Base-by-base conservation (phyloP, 805 yeast genomes). In the Kodamaea jinghongensis region DNA sequence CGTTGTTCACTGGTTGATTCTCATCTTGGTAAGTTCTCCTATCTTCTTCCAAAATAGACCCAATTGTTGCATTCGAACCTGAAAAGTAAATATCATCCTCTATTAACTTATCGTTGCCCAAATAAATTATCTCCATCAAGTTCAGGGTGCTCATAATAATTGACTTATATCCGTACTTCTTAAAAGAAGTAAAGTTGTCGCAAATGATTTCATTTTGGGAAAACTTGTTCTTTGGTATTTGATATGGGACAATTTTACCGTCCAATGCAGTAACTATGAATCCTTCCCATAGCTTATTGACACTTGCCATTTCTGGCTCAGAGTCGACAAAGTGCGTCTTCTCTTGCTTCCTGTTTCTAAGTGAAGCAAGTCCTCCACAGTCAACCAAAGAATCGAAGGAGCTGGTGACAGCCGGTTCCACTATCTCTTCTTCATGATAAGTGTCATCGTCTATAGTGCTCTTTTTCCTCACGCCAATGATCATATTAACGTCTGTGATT, bases 81-180 rank as follows among this genome's bases (percentile, higher is more conserved):
- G 64, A 61, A 43, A 69, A 73, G 43, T 75, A 71, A 26, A 75
- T 71, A 30, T 77, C 80, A 37, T 75, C 75, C 47, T 80, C 83
- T 17, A 83, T 75, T 45, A 83, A 65, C 45, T 83, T 86, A 42
- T 83, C 88, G 50, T 78, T 82, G 5, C 95, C 95, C 46, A 85
- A 67, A 54, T 83, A 86, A 22, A 87, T 62, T 23, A 87, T 74
- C 54, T 83, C 81, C 73, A 87, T 74, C 12, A 76, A 58, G 48
- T 82, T 83, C 22, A 93, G 95, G 57, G 85, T 82, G 17, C 81
- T 81, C 17, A 83, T 81, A 28, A 85, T 81, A 14, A 86, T 77
- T 0, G 93, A 75, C 51, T 86, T 86, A 54, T 78, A 86, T 0
- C 96, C 96, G 54, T 82, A 85, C 51, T 78, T 79, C 22, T 71